Percentiles rank a stretch among this genome's conserved stretches.
These are phyloP conservation scores for Penicillium arizonense DNA, from an alignment of 495 filamentous ascomycete genomes.

Conservation along the genomic window DNA sequence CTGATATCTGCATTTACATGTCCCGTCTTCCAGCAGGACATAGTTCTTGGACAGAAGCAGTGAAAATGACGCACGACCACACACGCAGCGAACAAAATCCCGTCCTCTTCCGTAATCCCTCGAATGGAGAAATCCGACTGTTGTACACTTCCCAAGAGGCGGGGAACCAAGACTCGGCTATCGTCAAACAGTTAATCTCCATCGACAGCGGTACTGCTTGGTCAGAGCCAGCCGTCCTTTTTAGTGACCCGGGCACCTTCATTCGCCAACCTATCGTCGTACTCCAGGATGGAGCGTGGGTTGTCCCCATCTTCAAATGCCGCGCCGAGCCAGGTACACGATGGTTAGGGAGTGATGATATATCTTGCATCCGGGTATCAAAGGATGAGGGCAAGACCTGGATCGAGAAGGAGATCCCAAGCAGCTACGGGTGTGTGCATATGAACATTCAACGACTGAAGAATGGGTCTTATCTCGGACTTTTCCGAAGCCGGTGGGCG, in stretches of 20 bases:
- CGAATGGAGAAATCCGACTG: slow-evolving; percentile 18
- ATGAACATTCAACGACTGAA: slow-evolving; percentile 25
- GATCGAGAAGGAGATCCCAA: slow-evolving; percentile 16
- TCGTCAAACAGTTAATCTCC: slow-evolving; percentile 20
- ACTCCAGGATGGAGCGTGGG: slow-evolving; percentile 13
- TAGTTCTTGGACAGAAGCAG: slow-evolving; percentile 9
- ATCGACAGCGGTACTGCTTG: slow-evolving; percentile 12
- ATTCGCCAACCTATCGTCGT: slow-evolving; percentile 22
- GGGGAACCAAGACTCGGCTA: slow-evolving; percentile 25
- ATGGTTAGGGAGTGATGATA: slow-evolving; percentile 25
- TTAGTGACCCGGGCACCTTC: slow-evolving; percentile 20
- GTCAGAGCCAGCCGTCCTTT: slow-evolving; percentile 18
- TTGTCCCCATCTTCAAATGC: slow-evolving; percentile 25
- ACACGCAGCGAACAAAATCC: slow-evolving; percentile 28
- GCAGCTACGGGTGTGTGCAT: slow-evolving; percentile 23
- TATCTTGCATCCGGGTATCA: slow-evolving; percentile 20
- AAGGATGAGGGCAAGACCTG: slow-evolving; percentile 17
- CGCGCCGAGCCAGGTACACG: slow-evolving; percentile 18
- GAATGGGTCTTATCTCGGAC: slow-evolving; percentile 17
- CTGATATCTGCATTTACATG: slow-evolving; percentile 27
- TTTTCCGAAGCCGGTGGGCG: slow-evolving; percentile 26
- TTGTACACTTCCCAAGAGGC: slow-evolving; percentile 25
- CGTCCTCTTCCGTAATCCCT: slow-evolving; percentile 17
- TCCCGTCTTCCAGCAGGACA: slow-evolving; percentile 12
- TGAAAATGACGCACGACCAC: slow-evolving; percentile 22